Conservation (phyloP, 2,329 filamentous ascomycete species). For the Orbilia quercus region DNA sequence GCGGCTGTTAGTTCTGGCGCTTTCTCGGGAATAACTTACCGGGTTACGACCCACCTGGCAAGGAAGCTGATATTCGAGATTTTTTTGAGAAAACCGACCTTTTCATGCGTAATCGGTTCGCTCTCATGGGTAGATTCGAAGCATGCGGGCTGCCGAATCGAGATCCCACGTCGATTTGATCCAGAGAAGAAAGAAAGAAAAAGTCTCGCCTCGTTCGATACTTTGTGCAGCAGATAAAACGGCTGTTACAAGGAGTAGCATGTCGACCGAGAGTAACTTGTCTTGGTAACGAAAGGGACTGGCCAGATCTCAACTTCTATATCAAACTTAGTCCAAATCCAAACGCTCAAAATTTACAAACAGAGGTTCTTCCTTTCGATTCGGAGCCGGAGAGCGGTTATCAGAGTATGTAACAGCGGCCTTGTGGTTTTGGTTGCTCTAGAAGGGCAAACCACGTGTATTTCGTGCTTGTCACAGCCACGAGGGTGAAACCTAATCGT, state of each 20-base stretch:
- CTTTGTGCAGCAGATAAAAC: constrained; percentile 44
- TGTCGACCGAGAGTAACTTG: constrained; percentile 14
- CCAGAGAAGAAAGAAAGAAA: constrained; percentile 11
- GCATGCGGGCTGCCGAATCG: constrained; percentile 35
- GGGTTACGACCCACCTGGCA: constrained; percentile 10
- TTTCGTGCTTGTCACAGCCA: constrained; percentile 20
- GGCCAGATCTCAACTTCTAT: constrained; percentile 14
- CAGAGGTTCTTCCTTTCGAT: constrained; percentile 39
- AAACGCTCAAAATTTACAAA: constrained; percentile 49
- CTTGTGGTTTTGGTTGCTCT: constrained; percentile 2
- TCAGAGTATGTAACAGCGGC: not conserved
- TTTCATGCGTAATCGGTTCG: constrained; percentile 29
- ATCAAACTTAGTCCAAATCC: constrained; percentile 34
- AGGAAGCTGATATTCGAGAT: constrained; percentile 30
- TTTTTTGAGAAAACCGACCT: constrained; percentile 15
- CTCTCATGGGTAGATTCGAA: constrained; percentile 27
- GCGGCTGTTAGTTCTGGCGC: constrained; percentile 26
- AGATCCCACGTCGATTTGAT: constrained; percentile 22
- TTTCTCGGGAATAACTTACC: constrained; percentile 14
- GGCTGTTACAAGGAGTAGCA: constrained; percentile 45
- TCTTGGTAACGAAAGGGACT: constrained; percentile 29
- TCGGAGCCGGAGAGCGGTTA: constrained; percentile 12
- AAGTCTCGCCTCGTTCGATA: constrained; percentile 39
- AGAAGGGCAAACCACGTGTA: constrained; percentile 34
- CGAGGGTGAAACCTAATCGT: constrained; percentile 29